Percentiles rank a stretch among this genome's conserved stretches.
phyloP scores from a whole-genome alignment of 805 yeast genomes.

The Phaffomyces thermotolerans region DNA sequence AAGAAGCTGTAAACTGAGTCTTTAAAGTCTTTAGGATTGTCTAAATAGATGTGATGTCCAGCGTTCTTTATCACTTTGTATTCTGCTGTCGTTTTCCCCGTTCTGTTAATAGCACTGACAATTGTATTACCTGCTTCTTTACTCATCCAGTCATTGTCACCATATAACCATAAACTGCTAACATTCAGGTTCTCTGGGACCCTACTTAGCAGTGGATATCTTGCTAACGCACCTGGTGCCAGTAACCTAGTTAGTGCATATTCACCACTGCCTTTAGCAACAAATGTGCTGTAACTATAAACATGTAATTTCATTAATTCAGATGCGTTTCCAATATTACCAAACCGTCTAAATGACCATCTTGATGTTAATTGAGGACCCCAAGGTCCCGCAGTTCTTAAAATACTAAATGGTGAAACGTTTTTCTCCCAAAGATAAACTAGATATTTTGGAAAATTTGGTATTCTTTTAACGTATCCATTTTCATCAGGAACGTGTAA shows the following conservation, averaged over 20 bases:
- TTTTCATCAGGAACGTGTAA: conserved; percentile 22
- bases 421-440: conserved; percentile 45
- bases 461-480: conserved; percentile 29
- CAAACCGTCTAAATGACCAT: conserved; percentile 50
- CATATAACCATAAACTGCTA: conserved; percentile 47
- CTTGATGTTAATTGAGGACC: conserved; percentile 42
- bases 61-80: conserved; percentile 37
- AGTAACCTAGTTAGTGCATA: conserved; percentile 52
- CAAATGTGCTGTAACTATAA: conserved; percentile 45
- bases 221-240: conserved; percentile 51
- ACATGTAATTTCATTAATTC: conserved; percentile 39
- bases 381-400: conserved; percentile 46
- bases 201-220: conserved; percentile 50
- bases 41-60: conserved; percentile 67
- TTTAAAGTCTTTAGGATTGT: conserved; percentile 47
- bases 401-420: conserved; percentile 46
- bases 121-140: conserved; percentile 47
- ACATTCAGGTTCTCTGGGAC: conserved; percentile 30
- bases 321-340: conserved; percentile 19
- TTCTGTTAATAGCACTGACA: conserved; percentile 27
- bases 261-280: conserved; percentile 57
- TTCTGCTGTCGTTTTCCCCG: conserved; percentile 12
- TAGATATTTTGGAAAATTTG: conserved; percentile 30
- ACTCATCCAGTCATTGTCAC: conserved; percentile 70
- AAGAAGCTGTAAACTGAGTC: conserved; percentile 28